phyloP scores from a whole-genome alignment of 768 basidiomycete species.

The Ramaria sp. region DNA sequence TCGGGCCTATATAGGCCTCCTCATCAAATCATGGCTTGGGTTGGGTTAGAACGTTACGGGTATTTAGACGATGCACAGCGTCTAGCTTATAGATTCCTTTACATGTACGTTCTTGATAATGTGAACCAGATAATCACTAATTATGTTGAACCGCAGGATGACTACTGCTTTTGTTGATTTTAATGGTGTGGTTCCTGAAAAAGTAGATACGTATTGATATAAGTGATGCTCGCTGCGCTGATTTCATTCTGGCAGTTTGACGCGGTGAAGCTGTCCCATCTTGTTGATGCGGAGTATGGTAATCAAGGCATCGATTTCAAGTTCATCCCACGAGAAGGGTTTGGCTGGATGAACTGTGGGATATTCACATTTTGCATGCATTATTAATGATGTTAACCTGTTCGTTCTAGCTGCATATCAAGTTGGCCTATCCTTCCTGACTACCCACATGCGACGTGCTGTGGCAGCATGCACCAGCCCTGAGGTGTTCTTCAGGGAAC shows the following conservation, averaged over 20 bases:
- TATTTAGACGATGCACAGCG: conserved; percentile 90
- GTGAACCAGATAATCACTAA: neutral
- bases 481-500: conserved; percentile 69
- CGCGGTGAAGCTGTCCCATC: conserved; percentile 88
- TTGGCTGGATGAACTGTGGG: conserved; percentile 94
- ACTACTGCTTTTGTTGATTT: conserved; percentile 92
- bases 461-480: conserved; percentile 92
- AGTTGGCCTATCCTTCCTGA: conserved; percentile 90
- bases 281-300: conserved; percentile 95
- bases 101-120: conserved; percentile 52
- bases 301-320: conserved; percentile 97
- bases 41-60: conserved; percentile 92
- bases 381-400: conserved; percentile 3
- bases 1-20: conserved; percentile 55
- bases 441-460: conserved; percentile 89
- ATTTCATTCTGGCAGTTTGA: conserved; percentile 52
- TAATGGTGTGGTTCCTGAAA: conserved; percentile 97
- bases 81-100: conserved; percentile 92
- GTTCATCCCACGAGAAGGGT: conserved; percentile 93
- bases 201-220: conserved; percentile 35
- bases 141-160: conserved; percentile 45
- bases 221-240: neutral
- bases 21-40: conserved; percentile 98
- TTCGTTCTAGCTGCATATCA: conserved; percentile 72
- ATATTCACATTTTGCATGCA: neutral